Base-by-base conservation (phyloP, 202 grass and related monocot species). In the Carex arenaria region DNA sequence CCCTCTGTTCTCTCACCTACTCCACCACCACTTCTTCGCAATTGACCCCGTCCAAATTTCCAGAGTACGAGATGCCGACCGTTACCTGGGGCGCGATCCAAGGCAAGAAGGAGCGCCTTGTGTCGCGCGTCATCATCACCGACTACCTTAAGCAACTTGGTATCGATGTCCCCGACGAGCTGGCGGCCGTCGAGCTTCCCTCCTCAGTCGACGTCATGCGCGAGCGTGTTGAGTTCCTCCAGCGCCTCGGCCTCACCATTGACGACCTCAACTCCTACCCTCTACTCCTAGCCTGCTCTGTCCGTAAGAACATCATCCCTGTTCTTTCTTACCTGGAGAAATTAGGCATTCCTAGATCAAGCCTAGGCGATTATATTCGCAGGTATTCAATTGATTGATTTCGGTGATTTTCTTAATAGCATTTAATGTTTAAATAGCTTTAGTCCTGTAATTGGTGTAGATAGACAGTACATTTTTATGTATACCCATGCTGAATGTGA, bases 271-370 rank as follows among this genome's bases (percentile, higher is more conserved):
- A 93, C 84, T 61, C 67, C 14, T 98, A 95, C 82, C 95, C 95
- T 17, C 88, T 98, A 20, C 78, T 91, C 15, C 95, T 98, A 55
- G 95, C 90, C 22, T 95, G 95, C 80, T 95, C 92, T 64, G 84
- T 98, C 22, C 90, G 92, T 38, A 98, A 95, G 84, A 98, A 98
- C 82, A 26, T 89, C 49, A 93, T 98, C 43, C 95, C 95, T 51
- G 92, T 98, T 40, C 95, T 98, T 80, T 86, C 90, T 76, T 98
- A 98, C 90, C 87, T 98, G 80, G 95, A 98, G 84, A 93, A 95
- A 82, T 80, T 95, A 74, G 95, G 95, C 15, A 85, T 98, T 85
- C 90, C 89, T 40, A 93, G 95, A 54, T 23, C 84, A 13, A 88
- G 88, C 84, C 87, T 98, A 22, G 87, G 90, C 30, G 89, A 93